Percentiles rank a stretch among this genome's conserved stretches.
Evolutionary conservation across 495 filamentous ascomycete genomes (phyloP).

Genomic region (Neurospora tetraspora): DNA sequence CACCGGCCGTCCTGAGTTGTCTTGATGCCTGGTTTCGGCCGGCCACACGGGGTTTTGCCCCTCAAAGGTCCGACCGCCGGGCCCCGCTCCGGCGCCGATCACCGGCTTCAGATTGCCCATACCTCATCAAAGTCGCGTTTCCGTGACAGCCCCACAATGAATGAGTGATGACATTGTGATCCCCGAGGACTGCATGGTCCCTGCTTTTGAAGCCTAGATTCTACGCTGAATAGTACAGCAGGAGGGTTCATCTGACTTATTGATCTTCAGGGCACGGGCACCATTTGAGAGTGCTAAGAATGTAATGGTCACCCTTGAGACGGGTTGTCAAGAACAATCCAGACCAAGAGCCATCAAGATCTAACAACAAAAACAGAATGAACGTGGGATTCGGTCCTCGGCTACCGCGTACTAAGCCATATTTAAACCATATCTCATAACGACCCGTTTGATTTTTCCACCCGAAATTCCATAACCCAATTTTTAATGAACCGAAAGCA

Average conservation of each 20-base stretch:
- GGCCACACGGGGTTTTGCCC: background rate
- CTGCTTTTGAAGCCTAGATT: background rate
- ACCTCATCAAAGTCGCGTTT: background rate
- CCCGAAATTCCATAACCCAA: background rate
- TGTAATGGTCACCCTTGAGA: background rate
- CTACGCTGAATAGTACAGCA: background rate
- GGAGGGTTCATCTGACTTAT: background rate
- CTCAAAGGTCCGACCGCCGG: background rate
- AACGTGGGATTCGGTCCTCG: background rate
- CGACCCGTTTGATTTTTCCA: background rate
- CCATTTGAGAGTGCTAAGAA: background rate
- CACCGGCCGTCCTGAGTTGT: background rate
- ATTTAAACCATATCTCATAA: background rate
- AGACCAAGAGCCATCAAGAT: background rate
- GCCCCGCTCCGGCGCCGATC: background rate
- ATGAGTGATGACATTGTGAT: background rate
- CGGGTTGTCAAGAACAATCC: background rate
- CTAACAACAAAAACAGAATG: background rate
- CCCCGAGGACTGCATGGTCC: background rate
- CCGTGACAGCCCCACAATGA: background rate
- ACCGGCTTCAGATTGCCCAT: background rate
- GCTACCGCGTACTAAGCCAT: background rate
- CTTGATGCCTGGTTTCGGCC: background rate
- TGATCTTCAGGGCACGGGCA: background rate
- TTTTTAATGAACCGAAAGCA: background rate